phyloP scores from a whole-genome alignment of 2,329 filamentous ascomycete species.

The Aspergillus persii region DNA sequence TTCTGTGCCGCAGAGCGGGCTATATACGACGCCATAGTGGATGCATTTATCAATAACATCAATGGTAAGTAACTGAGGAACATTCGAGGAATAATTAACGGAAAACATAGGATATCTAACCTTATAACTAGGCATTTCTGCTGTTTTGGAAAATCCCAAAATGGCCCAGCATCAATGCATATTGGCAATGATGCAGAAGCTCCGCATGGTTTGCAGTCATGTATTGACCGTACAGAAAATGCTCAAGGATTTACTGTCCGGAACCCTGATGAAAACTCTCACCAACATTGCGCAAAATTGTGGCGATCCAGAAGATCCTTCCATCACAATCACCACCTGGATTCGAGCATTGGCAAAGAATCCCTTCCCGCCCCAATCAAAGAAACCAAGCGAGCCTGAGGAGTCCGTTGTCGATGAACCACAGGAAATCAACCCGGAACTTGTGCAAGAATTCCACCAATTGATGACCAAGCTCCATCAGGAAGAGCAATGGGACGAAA shows the following conservation, averaged over 20 bases:
- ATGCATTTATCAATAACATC: slow-evolving; percentile 37
- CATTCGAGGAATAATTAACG: too few relatives aligned
- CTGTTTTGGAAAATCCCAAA: slow-evolving; percentile 5
- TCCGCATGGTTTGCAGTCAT: slow-evolving; percentile 54
- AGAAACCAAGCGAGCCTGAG: neutral
- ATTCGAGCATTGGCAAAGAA: slow-evolving; percentile 24
- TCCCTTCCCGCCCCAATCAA: neutral
- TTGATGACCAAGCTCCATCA: slow-evolving; percentile 38
- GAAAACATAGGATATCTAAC: too few relatives aligned
- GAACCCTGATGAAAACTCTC: slow-evolving; percentile 47
- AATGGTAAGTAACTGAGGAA: slow-evolving; percentile 23
- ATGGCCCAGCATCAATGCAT: slow-evolving; percentile 37
- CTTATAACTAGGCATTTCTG: too few relatives aligned
- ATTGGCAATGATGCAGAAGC: slow-evolving; percentile 48
- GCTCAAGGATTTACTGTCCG: slow-evolving; percentile 46
- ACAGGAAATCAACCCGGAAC: slow-evolving; percentile 3
- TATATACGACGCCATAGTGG: slow-evolving; percentile 54
- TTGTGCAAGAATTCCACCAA: slow-evolving; percentile 40
- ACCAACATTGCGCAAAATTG: slow-evolving; percentile 26
- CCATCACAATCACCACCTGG: slow-evolving; percentile 26
- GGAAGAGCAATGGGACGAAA: slow-evolving; percentile 34
- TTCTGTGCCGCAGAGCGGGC: slow-evolving; percentile 54
- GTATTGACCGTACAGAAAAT: slow-evolving; percentile 48
- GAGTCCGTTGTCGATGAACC: neutral
- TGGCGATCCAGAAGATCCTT: slow-evolving; percentile 17